A percentile compares a stretch with the other conserved stretches of the same genome.
These are phyloP conservation scores for Thelonectria blattea DNA, from an alignment of 2,329 filamentous ascomycete genomes.

Conservation along the genomic window DNA sequence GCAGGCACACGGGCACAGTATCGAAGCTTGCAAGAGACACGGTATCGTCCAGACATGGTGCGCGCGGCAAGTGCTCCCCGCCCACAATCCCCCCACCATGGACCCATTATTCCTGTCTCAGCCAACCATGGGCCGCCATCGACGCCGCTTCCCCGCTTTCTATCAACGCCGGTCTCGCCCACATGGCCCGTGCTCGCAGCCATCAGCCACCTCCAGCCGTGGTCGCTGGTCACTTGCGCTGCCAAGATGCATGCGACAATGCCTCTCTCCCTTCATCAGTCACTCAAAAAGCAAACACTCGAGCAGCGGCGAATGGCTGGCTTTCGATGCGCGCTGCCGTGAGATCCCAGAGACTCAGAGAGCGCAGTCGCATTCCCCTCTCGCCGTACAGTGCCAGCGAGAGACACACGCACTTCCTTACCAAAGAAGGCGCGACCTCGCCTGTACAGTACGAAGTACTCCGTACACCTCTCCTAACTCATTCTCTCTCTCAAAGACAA, in stretches of 20 bases:
- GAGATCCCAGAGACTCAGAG: constrained; percentile 12
- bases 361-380: not conserved
- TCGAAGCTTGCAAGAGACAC: not conserved
- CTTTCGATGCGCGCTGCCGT: not conserved
- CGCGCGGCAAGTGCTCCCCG: constrained; percentile 27
- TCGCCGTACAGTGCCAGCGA: constrained; percentile 12
- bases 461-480: not conserved
- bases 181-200: constrained; percentile 27
- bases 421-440: constrained; percentile 7
- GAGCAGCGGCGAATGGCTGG: constrained; percentile 11
- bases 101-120: not conserved
- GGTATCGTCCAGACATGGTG: constrained; percentile 23
- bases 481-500: constrained; percentile 1
- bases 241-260: constrained; percentile 24
- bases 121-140: constrained; percentile 23
- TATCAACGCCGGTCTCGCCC: constrained; percentile 14
- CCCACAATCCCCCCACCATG: constrained; percentile 17
- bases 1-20: too few species aligned
- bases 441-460: not conserved
- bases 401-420: constrained; percentile 8
- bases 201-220: constrained; percentile 24
- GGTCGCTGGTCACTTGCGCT: constrained; percentile 22
- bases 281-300: constrained; percentile 14
- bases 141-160: constrained; percentile 33
- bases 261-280: constrained; percentile 6